Base-by-base conservation (phyloP, 2,329 filamentous ascomycete genomes). In the Claviceps paspali region DNA sequence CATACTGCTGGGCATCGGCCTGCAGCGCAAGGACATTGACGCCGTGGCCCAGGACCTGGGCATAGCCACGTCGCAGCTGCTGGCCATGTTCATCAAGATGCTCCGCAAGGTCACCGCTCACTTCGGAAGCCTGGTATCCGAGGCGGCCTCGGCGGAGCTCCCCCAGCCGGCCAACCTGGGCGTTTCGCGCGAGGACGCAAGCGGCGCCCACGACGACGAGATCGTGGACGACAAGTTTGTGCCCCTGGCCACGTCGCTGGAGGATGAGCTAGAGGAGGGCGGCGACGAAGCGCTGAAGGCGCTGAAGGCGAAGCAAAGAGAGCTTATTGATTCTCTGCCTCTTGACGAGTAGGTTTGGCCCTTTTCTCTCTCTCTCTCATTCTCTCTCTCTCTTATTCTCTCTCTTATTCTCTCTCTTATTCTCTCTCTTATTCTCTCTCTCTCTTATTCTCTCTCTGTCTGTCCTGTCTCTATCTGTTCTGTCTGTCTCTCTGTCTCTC, bases 71-170 rank as follows among this genome's bases (percentile, higher is more conserved):
- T 79, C 77, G 31, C 91, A 96, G 61, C 65, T 95, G 3, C 67
- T 98, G 43, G 87, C 88, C 42, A 93, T 96, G 81, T 96, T 98
- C 59, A 84, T 94, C 56, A 98, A 98, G 67, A 81, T 94, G 42
- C 70, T 95, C 41, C 76, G 86, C 46, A 96, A 96, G 63, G 71
- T 94, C 28, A 82, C 82, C 3, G 68, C 72, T 3, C 74, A 87
- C 53, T 91, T 98, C 60, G 73, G 77, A 23, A 64, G 68, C 3
- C 60, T 96, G 1, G 69, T 95, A 3, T 74, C 85, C 29, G 76
- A 74, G 3, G 85, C 83, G 0, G 78, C 80, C 9, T 78, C 75
- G 39, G 73, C 76, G 2, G 67, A 74, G 33, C 63, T 87, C 49
- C 79, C 80, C 3, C 61, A 65, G 31, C 57, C 67, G 2, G 65